Conservation (phyloP, 148 eudicot genomes). For the Rhododendron ovatum region DNA sequence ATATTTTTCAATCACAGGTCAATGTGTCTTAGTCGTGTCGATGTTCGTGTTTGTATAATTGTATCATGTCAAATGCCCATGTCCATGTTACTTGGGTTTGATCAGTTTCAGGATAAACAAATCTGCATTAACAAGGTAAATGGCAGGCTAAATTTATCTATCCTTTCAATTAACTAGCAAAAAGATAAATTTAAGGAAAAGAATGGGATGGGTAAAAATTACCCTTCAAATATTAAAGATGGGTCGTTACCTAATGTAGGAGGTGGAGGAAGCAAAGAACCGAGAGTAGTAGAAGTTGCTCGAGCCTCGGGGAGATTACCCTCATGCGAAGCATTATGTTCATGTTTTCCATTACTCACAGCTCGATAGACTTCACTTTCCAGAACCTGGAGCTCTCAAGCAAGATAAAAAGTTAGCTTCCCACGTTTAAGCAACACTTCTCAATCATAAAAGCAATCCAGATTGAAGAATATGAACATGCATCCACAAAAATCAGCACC, state of each 20-base stretch:
- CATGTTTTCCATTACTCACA: conserved; percentile 18
- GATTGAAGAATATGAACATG: background rate
- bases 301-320: conserved; percentile 18
- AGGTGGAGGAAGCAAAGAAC: conserved; percentile 43
- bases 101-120: background rate
- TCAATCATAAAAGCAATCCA: background rate
- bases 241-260: conserved; percentile 30
- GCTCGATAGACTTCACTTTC: conserved; percentile 23
- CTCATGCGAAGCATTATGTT: conserved; percentile 6
- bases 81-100: background rate
- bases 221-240: background rate
- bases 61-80: background rate
- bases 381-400: conserved; percentile 25
- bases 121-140: background rate
- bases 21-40: background rate
- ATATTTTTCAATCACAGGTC: background rate
- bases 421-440: background rate
- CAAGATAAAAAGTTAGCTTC: background rate
- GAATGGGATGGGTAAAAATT: background rate
- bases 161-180: background rate
- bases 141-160: background rate
- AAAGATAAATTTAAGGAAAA: background rate
- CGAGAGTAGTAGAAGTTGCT: conserved; percentile 15
- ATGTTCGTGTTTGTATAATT: background rate
- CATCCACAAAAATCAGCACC: background rate